These are phyloP conservation scores for Antrodiella citrinella DNA, from an alignment of 768 basidiomycete species.

Conservation along the genomic window DNA sequence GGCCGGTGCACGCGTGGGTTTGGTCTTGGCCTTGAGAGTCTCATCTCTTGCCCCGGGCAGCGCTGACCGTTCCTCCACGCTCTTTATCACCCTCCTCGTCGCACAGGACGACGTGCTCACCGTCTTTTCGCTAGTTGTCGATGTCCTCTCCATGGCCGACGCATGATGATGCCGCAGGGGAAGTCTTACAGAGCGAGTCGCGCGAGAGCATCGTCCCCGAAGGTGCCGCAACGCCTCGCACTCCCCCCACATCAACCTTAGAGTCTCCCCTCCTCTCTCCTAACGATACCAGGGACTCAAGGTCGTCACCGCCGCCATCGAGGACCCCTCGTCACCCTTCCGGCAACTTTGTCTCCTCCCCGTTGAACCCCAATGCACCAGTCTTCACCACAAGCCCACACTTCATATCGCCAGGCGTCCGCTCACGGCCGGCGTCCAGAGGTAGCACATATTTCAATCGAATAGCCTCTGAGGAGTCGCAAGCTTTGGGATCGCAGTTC, in stretches of 20 bases:
- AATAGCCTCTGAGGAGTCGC: constrained; percentile 37
- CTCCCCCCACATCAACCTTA: constrained; percentile 20
- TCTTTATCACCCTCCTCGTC: constrained; percentile 10
- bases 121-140: constrained; percentile 5
- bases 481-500: constrained; percentile 28
- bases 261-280: constrained; percentile 25
- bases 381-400: constrained; percentile 9
- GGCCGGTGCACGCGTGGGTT: too few relatives aligned
- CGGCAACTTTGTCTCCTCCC: constrained; percentile 39
- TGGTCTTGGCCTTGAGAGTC: too few relatives aligned
- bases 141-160: constrained; percentile 14
- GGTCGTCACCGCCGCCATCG: constrained; percentile 10
- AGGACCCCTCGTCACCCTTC: constrained; percentile 20
- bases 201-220: constrained; percentile 8
- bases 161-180: constrained; percentile 4
- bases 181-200: constrained; percentile 4
- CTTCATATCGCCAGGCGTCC: constrained; percentile 14
- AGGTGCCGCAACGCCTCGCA: constrained; percentile 4
- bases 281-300: constrained; percentile 5
- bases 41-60: too few relatives aligned
- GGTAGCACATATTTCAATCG: constrained; percentile 35
- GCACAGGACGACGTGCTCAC: constrained; percentile 6
- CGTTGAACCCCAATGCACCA: constrained; percentile 38
- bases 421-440: constrained; percentile 32
- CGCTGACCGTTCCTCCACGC: constrained; percentile 8